These are phyloP conservation scores for Rhododendron griersonianum DNA, from an alignment of 148 eudicot genomes.

Conservation along the genomic window DNA sequence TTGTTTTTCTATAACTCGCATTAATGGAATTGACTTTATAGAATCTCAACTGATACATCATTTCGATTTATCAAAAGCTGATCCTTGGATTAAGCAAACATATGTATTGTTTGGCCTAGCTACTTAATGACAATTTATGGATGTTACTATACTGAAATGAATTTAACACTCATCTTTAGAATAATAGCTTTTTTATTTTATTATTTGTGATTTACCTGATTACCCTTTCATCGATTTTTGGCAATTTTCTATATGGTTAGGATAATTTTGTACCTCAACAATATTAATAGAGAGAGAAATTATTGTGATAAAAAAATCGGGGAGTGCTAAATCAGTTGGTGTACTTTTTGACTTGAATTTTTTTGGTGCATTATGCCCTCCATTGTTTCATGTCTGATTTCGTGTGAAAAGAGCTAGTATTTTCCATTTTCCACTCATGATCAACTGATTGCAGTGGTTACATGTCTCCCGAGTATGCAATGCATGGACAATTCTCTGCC, in stretches of 20 bases:
- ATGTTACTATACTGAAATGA: neutral
- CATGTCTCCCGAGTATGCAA: neutral
- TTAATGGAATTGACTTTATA: neutral
- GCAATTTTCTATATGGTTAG: neutral
- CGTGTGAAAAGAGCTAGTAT: neutral
- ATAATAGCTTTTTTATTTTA: neutral
- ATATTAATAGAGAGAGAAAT: no score
- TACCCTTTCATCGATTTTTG: neutral
- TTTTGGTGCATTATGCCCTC: no score
- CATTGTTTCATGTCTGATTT: neutral
- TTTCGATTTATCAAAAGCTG: neutral
- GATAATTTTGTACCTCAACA: neutral
- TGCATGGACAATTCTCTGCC: neutral
- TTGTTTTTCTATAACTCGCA: neutral
- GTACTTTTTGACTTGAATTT: neutral
- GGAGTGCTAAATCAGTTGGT: neutral
- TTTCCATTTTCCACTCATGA: no score
- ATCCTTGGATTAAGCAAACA: neutral
- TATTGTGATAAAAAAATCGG: no score
- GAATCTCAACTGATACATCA: neutral
- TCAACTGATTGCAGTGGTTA: conserved; percentile 21
- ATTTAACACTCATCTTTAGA: neutral
- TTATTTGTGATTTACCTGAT: neutral
- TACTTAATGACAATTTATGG: neutral
- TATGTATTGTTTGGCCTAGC: neutral